Conservation (phyloP, 495 filamentous ascomycete species). For the Neurospora tetraspora region DNA sequence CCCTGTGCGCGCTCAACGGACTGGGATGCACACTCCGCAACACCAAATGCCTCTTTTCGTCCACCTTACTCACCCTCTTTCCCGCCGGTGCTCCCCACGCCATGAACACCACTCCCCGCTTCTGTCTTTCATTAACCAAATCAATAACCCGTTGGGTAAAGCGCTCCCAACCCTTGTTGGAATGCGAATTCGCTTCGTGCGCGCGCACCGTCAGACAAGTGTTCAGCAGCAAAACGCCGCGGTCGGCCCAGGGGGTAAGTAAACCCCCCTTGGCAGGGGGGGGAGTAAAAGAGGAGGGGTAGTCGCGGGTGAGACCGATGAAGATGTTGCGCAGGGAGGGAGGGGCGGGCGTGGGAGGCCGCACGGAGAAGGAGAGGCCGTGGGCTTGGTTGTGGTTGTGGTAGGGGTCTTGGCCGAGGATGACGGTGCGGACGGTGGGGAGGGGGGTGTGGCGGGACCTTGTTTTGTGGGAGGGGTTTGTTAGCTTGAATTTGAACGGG, state of each 20-base stretch:
- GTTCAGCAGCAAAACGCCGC: conserved; percentile 85
- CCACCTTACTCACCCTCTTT: conserved; percentile 60
- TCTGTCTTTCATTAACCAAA: conserved; percentile 62
- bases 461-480: background rate
- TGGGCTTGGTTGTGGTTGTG: conserved; percentile 94
- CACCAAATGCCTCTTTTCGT: conserved; percentile 62
- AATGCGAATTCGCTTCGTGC: conserved; percentile 74
- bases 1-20: conserved; percentile 67
- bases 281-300: conserved; percentile 64
- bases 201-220: conserved; percentile 86
- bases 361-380: conserved; percentile 89
- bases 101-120: conserved; percentile 79
- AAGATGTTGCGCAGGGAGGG: conserved; percentile 90
- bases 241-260: conserved; percentile 85
- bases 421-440: conserved; percentile 73
- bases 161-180: conserved; percentile 77
- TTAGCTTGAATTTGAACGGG: too few species aligned
- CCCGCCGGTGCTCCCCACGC: conserved; percentile 83
- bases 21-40: conserved; percentile 84
- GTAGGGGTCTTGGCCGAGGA: conserved; percentile 94
- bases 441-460: conserved; percentile 86
- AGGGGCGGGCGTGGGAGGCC: conserved; percentile 75
- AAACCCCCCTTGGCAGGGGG: conserved; percentile 72
- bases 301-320: conserved; percentile 73
- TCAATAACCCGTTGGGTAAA: conserved; percentile 90